Percentiles rank a stretch among this genome's conserved stretches.
Evolutionary conservation across 441 rosid species (phyloP).

Genomic region (Capsella rubella): DNA sequence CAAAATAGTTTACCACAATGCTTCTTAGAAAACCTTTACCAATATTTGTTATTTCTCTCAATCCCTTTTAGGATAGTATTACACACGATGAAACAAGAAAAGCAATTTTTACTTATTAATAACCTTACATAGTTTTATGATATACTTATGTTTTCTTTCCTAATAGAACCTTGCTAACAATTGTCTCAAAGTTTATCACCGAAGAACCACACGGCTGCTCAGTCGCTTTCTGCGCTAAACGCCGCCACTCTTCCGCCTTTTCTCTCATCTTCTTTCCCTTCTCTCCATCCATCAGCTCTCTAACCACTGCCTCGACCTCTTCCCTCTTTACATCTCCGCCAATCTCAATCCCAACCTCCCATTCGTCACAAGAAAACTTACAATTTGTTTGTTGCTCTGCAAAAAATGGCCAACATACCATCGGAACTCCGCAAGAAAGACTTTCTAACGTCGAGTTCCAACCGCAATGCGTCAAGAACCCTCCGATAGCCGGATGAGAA

Average conservation of each 20-base stretch:
- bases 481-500: slow-evolving; percentile 48
- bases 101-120: background rate
- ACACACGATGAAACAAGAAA: background rate
- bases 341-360: slow-evolving; percentile 51
- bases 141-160: background rate
- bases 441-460: slow-evolving; percentile 58
- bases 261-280: slow-evolving; percentile 49
- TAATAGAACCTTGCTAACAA: slow-evolving; percentile 38
- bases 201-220: slow-evolving; percentile 41
- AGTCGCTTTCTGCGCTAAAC: slow-evolving; percentile 35
- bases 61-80: background rate
- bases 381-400: slow-evolving; percentile 56
- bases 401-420: slow-evolving; percentile 59
- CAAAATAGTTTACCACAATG: no score
- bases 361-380: slow-evolving; percentile 42
- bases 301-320: slow-evolving; percentile 45
- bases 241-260: slow-evolving; percentile 45
- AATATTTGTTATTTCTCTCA: no score
- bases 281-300: slow-evolving; percentile 52
- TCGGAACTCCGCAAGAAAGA: slow-evolving; percentile 43
- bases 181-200: slow-evolving; percentile 27
- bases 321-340: slow-evolving; percentile 46
- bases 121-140: background rate
- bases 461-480: slow-evolving; percentile 53
- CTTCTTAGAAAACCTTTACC: no score